Evolutionary conservation across 495 filamentous ascomycete genomes (phyloP), one percentile per base, ranked within the genome.

Genomic region (Alectoria sarmentosa): DNA sequence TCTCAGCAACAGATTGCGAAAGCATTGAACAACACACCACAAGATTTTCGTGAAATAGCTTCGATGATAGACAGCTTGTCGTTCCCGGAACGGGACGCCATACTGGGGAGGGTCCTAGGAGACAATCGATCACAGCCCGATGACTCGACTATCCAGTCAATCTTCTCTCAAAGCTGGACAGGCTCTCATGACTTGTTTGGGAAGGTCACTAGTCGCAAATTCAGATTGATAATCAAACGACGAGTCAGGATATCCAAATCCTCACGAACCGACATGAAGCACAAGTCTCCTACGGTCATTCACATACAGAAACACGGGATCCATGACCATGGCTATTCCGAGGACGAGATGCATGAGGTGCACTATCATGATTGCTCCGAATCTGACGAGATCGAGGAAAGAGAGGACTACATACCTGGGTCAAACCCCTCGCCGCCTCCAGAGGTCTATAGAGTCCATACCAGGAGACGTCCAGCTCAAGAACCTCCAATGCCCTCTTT

Each of bases 171-270:
- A 36, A 55, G 30, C 30, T 55, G 52, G 52, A 55, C 52, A 34
- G 52, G 52, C 17, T 55, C 30, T 34, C 52, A 55, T 34, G 52
- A 32, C 30, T n/a, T 55, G 52, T 55, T 55, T n/a, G 52, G 52
- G 52, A 55, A 55, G 17, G 52, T 55, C 52, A 55, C 26, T 21
- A 30, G 52, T 17, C 52, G 52, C 30, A 55, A 55, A 13, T 55
- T 55, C 30, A 34, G 4, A 55, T 9, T 55, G 15, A 55, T 55
- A 34, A 34, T 55, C 28, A 30, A 55, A 34, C 13, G 52, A 55
- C 52, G 30, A 55, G 30, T 17, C 17, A 23, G 30, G 7, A 34
- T 21, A 34, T n/a, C 52, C 28, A 55, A 34, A 34, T 34, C 52
- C 30, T 55, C 52, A 34, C 30, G 30, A n/a, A 34, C 14, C 15